phyloP scores from a whole-genome alignment of 2,329 filamentous ascomycete species.

The Penicillium fuscoglaucum region DNA sequence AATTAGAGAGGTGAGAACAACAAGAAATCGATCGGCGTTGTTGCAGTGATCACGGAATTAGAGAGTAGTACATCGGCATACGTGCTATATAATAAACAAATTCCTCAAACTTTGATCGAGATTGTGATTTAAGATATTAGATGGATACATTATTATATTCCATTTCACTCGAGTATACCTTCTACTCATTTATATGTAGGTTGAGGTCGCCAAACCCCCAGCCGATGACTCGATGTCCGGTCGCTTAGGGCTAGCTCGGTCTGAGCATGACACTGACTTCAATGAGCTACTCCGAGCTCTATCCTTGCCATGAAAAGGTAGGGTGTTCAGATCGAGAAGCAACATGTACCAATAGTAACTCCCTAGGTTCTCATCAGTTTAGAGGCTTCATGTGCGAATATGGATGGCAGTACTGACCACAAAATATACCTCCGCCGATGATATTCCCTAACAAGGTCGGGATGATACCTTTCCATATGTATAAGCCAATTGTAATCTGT shows the following conservation, averaged over 20 bases:
- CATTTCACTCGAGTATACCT: background rate
- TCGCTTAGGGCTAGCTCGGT: background rate
- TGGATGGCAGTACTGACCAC: slow-evolving; percentile 35
- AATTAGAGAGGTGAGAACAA: background rate
- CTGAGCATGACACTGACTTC: background rate
- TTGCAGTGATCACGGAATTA: too few species aligned
- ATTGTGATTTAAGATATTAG: too few species aligned
- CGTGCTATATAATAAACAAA: too few species aligned
- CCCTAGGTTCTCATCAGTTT: slow-evolving; percentile 11
- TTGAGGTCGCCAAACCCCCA: background rate
- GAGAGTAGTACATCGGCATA: background rate
- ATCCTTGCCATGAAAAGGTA: slow-evolving; percentile 18
- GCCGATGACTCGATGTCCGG: background rate
- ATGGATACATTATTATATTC: background rate
- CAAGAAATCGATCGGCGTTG: too few species aligned
- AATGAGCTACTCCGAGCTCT: background rate
- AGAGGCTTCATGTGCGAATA: background rate
- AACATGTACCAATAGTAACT: slow-evolving; percentile 54
- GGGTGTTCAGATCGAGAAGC: slow-evolving; percentile 29
- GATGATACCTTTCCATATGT: slow-evolving; percentile 60
- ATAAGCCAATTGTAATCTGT: slow-evolving; percentile 50
- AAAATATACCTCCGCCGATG: slow-evolving; percentile 55
- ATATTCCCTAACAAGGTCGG: slow-evolving; percentile 56
- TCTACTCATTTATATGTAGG: background rate
- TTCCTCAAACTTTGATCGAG: too few species aligned